Evolutionary conservation across 2,329 filamentous ascomycete genomes (phyloP), one percentile per base, ranked within the genome.

Genomic region (Trichothecium roseum): DNA sequence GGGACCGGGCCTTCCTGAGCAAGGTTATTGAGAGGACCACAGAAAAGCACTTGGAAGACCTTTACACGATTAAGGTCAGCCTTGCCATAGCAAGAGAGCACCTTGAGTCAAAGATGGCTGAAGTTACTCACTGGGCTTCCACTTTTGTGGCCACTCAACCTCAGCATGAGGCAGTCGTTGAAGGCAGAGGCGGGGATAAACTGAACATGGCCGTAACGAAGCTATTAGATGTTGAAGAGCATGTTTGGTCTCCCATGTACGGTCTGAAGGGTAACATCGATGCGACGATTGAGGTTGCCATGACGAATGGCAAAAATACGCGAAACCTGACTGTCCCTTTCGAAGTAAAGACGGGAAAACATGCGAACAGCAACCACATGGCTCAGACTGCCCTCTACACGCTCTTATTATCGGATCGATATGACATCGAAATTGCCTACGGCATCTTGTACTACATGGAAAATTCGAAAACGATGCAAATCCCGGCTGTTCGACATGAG

Each of bases 181-280:
- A 85, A 45, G 86, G 88, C 44, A 74, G 84, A 32, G 81, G 87
- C 50, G 82, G 81, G 28, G 75, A 81, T 36, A 81, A 79, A 45
- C 75, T 81, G 9, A 81, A 72, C 38, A 80, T 96, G 72, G 87
- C 84, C 46, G 79, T 98, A 46, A 93, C 81, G 50, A 98, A 96
- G 53, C 67, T 98, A 18, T 78, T 98, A 12, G 91, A 96, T 52
- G 84, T 98, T 8, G 91, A 98, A 55, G 91, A 98, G 56, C 91
- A 96, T 52, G 79, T 98, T 18, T 98, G 91, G 91, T 96, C 89
- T 6, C 91, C 91, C 1, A 89, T 87, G 76, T 98, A 94, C 53
- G 91, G 91, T 1, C 67, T 98, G 13, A 98, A 98, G 56, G 91
- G 91, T 20, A 98, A 96, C 48, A 91, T 98, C 40, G 91, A 98